Evolutionary conservation across 2,329 filamentous ascomycete species (phyloP).

Genomic region (Sporothrix luriei): DNA sequence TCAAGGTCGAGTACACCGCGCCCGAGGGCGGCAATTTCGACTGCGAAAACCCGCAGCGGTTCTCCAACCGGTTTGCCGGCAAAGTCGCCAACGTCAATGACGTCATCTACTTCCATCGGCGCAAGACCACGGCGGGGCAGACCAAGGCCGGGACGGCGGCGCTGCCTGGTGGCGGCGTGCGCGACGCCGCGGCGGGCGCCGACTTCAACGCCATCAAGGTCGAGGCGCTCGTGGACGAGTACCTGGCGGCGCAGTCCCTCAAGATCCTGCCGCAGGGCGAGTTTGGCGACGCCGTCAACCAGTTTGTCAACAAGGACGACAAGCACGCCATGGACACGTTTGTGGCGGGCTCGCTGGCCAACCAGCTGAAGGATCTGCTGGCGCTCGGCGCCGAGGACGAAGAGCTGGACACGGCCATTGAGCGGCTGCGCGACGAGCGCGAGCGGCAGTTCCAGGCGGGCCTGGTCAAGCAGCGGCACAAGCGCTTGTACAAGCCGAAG

Average conservation of each 20-base stretch:
- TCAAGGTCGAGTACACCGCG: slow-evolving; percentile 88
- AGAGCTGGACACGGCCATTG: slow-evolving; percentile 75
- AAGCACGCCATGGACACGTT: slow-evolving; percentile 87
- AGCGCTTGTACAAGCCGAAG: slow-evolving; percentile 68
- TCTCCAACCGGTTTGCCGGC: slow-evolving; percentile 88
- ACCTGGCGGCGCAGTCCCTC: slow-evolving; percentile 80
- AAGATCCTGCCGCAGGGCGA: slow-evolving; percentile 91
- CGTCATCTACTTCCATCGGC: slow-evolving; percentile 88
- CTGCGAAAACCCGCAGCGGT: slow-evolving; percentile 91
- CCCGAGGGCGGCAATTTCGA: slow-evolving; percentile 85
- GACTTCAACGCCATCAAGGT: slow-evolving; percentile 78
- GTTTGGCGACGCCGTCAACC: slow-evolving; percentile 88
- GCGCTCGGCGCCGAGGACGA: slow-evolving; percentile 68
- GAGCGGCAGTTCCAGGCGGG: slow-evolving; percentile 73
- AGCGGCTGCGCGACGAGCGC: slow-evolving; percentile 67
- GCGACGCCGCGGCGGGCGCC: slow-evolving; percentile 59
- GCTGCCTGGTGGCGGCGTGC: slow-evolving; percentile 58
- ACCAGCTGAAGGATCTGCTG: slow-evolving; percentile 71
- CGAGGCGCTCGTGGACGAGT: slow-evolving; percentile 84
- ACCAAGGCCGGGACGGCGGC: slow-evolving; percentile 54
- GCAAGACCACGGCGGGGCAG: slow-evolving; percentile 66
- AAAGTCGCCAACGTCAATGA: slow-evolving; percentile 93
- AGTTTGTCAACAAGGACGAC: slow-evolving; percentile 94
- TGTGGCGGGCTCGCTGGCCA: slow-evolving; percentile 69
- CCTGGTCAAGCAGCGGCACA: slow-evolving; percentile 50